Base-by-base conservation (phyloP, 495 filamentous ascomycete species). In the Wilcoxina mikolae region DNA sequence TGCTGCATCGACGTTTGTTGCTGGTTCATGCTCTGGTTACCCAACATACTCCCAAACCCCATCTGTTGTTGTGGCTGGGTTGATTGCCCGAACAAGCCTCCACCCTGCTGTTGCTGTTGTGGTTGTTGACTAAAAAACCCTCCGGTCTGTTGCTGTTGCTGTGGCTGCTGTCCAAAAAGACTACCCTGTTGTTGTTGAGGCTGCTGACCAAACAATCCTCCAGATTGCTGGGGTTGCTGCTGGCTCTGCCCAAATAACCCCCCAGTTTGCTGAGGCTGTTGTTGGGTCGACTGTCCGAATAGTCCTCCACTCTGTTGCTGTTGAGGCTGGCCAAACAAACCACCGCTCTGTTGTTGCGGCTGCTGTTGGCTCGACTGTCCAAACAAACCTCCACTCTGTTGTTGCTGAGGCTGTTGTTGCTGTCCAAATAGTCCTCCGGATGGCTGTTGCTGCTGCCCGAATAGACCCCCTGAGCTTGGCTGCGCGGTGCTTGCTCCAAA, bases 361-460 rank as follows among this genome's bases (percentile, higher is more conserved):
- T 17, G 43, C 43, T 46, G 43, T 4, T 72, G 68, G 43, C 61
- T 60, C 57, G 70, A 71, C 23, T 69, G 63, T 67, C 41, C 43
- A 24, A 46, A 46, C 3, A 46, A 7, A 18, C 43, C 43, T 46
- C 43, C 43, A 7, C 43, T 35, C 43, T 71, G 72, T 58, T 75
- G 71, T 47, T 71, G 71, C 25, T 65, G 61, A 53, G 68, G 66
- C 35, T 46, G 43, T 35, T 5, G 31, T 28, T 67, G 59, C 20
- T 66, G 51, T 49, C 69, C 71, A 58, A 77, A 76, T 12, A 76
- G 46, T 46, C 65, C 58, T 26, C 58, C n/a, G n/a, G n/a, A n/a
- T n/a, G n/a, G n/a, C n/a, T n/a, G n/a, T n/a, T n/a, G n/a, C n/a
- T n/a, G n/a, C n/a, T n/a, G n/a, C n/a, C n/a, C n/a, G n/a, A n/a